phyloP scores from a whole-genome alignment of 768 basidiomycete species.

The Suillus subluteus region DNA sequence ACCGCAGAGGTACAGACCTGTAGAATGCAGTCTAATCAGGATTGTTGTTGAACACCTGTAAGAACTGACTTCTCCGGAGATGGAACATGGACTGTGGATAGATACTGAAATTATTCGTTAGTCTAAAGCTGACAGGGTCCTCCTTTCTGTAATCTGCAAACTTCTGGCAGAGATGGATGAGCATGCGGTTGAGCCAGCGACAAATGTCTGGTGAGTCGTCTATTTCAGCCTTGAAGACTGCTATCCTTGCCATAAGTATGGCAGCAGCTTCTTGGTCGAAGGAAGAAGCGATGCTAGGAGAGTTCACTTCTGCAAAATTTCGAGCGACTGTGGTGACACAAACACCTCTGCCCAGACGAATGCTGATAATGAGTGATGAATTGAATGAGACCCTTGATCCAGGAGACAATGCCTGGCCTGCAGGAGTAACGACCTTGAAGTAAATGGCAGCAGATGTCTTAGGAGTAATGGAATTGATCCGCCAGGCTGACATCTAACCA shows the following conservation, averaged over 20 bases:
- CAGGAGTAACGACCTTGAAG: constrained; percentile 98
- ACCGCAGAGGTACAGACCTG: constrained; percentile 53
- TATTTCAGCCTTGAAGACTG: constrained; percentile 98
- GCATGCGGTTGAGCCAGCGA: constrained; percentile 97
- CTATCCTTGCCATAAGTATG: constrained; percentile 97
- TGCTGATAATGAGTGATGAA: constrained; percentile 99
- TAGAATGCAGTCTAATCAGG: constrained; percentile 99
- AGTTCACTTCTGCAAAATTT: constrained; percentile 95
- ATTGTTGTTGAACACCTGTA: constrained; percentile 99
- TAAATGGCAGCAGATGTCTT: constrained; percentile 90
- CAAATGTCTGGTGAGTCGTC: constrained; percentile 97
- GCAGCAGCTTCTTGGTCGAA: constrained; percentile 99
- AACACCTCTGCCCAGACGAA: constrained; percentile 88
- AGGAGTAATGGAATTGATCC: constrained; percentile 88
- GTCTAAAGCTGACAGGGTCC: constrained; percentile 90
- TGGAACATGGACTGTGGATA: constrained; percentile 99
- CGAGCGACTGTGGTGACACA: constrained; percentile 97
- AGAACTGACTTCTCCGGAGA: constrained; percentile 92
- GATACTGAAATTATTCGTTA: constrained; percentile 95
- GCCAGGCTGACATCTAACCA: constrained; percentile 98
- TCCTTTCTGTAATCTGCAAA: constrained; percentile 99
- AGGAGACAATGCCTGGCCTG: constrained; percentile 87
- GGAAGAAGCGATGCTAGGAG: constrained; percentile 86
- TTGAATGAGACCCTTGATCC: constrained; percentile 95
- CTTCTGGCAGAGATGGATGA: constrained; percentile 97